Evolutionary conservation across 257 asterid genomes (phyloP).

Genomic region (Solanum corneliomulleri): DNA sequence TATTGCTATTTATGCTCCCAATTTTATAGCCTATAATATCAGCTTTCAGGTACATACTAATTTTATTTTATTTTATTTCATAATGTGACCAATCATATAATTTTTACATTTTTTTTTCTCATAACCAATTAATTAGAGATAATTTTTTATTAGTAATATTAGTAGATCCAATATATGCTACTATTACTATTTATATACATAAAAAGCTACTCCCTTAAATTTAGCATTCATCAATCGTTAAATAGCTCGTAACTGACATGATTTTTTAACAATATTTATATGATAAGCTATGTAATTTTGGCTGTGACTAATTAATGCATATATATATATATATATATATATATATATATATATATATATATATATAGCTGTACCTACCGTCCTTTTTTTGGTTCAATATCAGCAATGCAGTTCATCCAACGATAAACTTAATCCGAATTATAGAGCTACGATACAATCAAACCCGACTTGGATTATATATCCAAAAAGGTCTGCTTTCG

Average conservation of each 20-base stretch:
- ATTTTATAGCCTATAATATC: slow-evolving; percentile 65
- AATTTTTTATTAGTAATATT: background rate
- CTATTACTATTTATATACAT: too few relatives aligned
- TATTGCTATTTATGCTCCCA: slow-evolving; percentile 32
- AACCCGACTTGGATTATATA: too few relatives aligned
- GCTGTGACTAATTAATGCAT: background rate
- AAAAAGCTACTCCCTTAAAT: background rate
- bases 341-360: too few relatives aligned
- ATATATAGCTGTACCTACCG: too few relatives aligned
- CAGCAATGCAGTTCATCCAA: too few relatives aligned
- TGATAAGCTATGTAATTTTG: background rate
- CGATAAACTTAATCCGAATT: too few relatives aligned
- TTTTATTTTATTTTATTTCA: background rate
- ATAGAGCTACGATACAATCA: too few relatives aligned
- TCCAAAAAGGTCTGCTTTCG: too few relatives aligned
- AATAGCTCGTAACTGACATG: too few relatives aligned
- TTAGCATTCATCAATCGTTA: background rate
- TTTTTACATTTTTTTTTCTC: background rate
- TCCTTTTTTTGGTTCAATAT: too few relatives aligned
- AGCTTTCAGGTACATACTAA: slow-evolving; percentile 50
- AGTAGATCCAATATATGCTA: background rate
- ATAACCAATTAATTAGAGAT: background rate
- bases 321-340: too few relatives aligned
- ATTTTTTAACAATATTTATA: too few relatives aligned
- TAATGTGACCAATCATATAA: background rate